Evolutionary conservation across 805 yeast genomes (phyloP).

Genomic region (Jamesozyma jinghongensis): DNA sequence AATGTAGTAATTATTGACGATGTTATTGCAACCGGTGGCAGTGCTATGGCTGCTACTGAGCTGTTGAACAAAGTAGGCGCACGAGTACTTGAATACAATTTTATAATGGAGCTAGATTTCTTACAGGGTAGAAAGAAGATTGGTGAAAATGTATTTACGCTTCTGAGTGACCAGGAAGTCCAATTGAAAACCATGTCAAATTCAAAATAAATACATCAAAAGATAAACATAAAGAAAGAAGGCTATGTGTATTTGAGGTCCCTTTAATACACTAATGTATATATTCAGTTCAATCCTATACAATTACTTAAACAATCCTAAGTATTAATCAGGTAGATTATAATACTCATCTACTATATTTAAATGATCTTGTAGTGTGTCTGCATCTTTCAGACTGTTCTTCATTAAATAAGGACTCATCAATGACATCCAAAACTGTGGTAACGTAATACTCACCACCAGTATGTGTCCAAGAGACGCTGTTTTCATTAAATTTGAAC

Average conservation of each 20-base stretch:
- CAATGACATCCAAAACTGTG: conserved; percentile 43
- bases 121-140: conserved; percentile 85
- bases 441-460: conserved; percentile 73
- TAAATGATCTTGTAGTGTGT: conserved; percentile 12
- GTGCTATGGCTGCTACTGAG: conserved; percentile 88
- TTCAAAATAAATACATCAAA: too few relatives aligned
- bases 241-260: too few relatives aligned
- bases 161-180: conserved; percentile 72
- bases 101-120: conserved; percentile 89
- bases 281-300: too few relatives aligned
- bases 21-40: conserved; percentile 95
- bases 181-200: too few relatives aligned
- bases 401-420: conserved; percentile 23
- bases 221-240: too few relatives aligned
- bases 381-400: conserved; percentile 16
- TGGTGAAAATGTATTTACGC: conserved; percentile 77
- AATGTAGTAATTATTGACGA: conserved; percentile 86
- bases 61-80: conserved; percentile 59
- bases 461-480: conserved; percentile 83
- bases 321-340: background rate
- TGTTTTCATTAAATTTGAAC: conserved; percentile 52
- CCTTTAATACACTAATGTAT: too few relatives aligned
- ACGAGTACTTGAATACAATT: conserved; percentile 66
- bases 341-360: conserved; percentile 25
- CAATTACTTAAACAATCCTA: background rate